Percentiles rank a stretch among this genome's conserved stretches.
phyloP scores from a whole-genome alignment of 257 asterid genomes.

The Solanum sitiens region DNA sequence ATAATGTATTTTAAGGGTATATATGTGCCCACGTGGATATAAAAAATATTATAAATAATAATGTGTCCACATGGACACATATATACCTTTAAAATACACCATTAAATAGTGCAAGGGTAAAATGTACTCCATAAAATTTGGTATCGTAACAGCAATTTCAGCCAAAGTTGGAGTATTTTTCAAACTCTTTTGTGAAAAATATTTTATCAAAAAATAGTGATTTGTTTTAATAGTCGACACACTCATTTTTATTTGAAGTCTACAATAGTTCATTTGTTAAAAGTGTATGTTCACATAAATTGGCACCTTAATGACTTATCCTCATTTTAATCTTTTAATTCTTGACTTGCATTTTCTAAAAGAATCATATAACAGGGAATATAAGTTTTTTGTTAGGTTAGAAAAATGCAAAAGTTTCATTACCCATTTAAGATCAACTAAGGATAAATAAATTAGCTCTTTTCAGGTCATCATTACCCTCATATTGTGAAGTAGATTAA shows the following conservation, averaged over 20 bases:
- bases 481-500: too few species aligned
- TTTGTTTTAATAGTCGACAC: neutral
- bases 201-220: neutral
- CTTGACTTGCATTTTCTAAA: slow-evolving; percentile 60
- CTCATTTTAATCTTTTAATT: slow-evolving; percentile 32
- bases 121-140: too few species aligned
- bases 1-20: too few species aligned
- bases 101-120: too few species aligned
- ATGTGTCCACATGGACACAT: too few species aligned
- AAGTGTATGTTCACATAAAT: neutral
- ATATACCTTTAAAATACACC: too few species aligned
- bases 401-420: slow-evolving; percentile 78
- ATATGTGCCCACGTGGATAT: too few species aligned
- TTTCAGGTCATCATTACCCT: slow-evolving; percentile 15
- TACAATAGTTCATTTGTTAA: neutral
- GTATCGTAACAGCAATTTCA: too few species aligned
- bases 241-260: neutral
- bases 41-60: too few species aligned
- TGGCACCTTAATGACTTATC: neutral
- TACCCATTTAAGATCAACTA: slow-evolving; percentile 56
- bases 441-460: slow-evolving; percentile 59
- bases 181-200: too few species aligned
- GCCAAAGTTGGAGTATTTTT: too few species aligned
- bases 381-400: slow-evolving; percentile 45
- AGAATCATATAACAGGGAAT: slow-evolving; percentile 87